phyloP scores from a whole-genome alignment of 202 grass and related monocot genomes.

The Panicum hallii region DNA sequence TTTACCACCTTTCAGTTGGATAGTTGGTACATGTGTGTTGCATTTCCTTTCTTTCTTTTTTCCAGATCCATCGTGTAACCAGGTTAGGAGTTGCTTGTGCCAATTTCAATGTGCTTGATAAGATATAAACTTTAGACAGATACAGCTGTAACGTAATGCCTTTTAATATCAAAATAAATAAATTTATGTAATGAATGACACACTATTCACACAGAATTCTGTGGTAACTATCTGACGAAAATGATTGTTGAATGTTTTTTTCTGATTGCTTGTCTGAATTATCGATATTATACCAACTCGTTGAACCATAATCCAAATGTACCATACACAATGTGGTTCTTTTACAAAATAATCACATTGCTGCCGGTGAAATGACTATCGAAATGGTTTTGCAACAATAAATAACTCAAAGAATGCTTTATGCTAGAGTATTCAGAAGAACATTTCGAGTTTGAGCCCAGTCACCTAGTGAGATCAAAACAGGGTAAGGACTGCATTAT shows the following conservation, averaged over 20 bases:
- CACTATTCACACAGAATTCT: neutral
- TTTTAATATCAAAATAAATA: neutral
- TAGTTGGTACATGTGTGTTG: neutral
- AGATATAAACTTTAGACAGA: constrained; percentile 1
- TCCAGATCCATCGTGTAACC: neutral
- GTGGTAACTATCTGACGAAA: neutral
- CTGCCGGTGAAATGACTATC: neutral
- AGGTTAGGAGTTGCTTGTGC: neutral
- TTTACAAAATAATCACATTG: neutral
- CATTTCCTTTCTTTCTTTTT: neutral
- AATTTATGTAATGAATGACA: neutral
- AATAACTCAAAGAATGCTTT: neutral
- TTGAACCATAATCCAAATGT: neutral
- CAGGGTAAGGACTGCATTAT: constrained; percentile 28
- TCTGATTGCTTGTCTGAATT: neutral
- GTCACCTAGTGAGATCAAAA: neutral
- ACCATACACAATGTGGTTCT: neutral
- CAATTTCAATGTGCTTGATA: neutral
- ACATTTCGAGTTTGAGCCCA: neutral
- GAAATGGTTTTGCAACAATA: neutral
- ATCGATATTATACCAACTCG: neutral
- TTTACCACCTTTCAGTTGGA: neutral
- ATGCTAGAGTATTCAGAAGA: constrained; percentile 14
- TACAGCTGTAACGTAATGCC: neutral
- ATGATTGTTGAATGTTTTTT: constrained; percentile 2